Base-by-base conservation (phyloP, 495 filamentous ascomycete species). In the Neurospora sublineolata region DNA sequence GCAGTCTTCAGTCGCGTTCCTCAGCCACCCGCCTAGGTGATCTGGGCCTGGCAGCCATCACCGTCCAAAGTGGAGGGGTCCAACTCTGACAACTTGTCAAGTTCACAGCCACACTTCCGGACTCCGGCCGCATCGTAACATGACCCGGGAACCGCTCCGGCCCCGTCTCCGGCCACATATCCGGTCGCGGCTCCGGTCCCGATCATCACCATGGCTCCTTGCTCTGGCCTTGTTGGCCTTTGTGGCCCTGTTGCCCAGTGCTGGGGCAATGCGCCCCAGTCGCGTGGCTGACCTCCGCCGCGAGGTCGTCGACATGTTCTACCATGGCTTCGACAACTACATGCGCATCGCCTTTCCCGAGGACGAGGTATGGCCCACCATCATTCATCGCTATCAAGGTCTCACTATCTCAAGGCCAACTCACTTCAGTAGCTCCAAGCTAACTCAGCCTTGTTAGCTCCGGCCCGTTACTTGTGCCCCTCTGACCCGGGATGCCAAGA, bases 241-340 rank as follows among this genome's bases (percentile, higher is more conserved):
- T 72, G 76, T 83, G 76, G 80, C 69, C 77, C 77, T 75, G 27
- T 69, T 76, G 75, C 68, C 73, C 33, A 69, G 38, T 38, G 81
- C 79, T 52, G 75, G 72, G 68, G 83, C 84, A 71, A 89, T 89
- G 87, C 83, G 81, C 36, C 79, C 82, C n/a, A 77, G 75, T 70
- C 84, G 82, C 72, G 80, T 88, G 67, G 79, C 80, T 68, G 79
- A 83, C 52, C 79, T 89, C 69, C 82, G 85, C 39, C 88, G 87
- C 77, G 93, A 97, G 79, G 93, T 94, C 46, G 89, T 94, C 70
- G 88, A 90, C 72, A 93, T 97, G 87, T 98, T 99, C 84, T 97
- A 95, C 76, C 96, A 99, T 82, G 95, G 95, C 70, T 99, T 90
- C 83, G 90, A 96, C 77, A 97, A 94, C 78, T 99, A 99, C 83